phyloP scores from a whole-genome alignment of 805 yeast species.

The Tetrapisispora iriomotensis region DNA sequence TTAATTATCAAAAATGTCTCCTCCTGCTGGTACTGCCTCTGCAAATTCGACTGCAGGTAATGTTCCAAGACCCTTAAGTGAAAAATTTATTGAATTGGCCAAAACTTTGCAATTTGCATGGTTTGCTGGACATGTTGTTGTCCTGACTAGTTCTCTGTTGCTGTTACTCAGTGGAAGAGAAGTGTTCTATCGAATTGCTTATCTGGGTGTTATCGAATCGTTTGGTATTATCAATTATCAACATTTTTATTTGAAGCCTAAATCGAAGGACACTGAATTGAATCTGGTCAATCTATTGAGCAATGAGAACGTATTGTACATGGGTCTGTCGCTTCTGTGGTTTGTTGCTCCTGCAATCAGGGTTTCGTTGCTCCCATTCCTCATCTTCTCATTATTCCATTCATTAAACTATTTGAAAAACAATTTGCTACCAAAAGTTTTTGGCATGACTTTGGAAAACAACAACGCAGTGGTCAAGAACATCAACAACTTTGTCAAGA shows the following conservation, averaged over 20 bases:
- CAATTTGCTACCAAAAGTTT: slow-evolving; percentile 53
- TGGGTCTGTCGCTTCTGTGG: slow-evolving; percentile 47
- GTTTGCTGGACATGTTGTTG: slow-evolving; percentile 55
- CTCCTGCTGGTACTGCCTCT: background rate
- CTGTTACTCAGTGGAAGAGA: slow-evolving; percentile 25
- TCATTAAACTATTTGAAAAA: slow-evolving; percentile 60
- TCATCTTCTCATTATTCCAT: slow-evolving; percentile 74
- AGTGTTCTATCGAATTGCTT: slow-evolving; percentile 48
- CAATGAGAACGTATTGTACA: slow-evolving; percentile 70
- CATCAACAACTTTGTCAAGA: slow-evolving; percentile 38
- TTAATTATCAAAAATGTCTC: background rate
- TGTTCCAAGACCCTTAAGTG: too few relatives aligned
- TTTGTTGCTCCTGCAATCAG: slow-evolving; percentile 48
- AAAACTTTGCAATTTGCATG: slow-evolving; percentile 62
- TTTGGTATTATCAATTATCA: slow-evolving; percentile 71
- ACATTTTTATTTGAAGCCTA: slow-evolving; percentile 30
- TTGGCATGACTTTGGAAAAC: slow-evolving; percentile 15
- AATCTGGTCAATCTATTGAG: slow-evolving; percentile 25
- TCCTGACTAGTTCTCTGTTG: slow-evolving; percentile 32
- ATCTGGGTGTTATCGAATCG: slow-evolving; percentile 56
- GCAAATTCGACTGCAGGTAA: background rate
- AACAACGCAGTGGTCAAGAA: slow-evolving; percentile 25
- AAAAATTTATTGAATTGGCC: slow-evolving; percentile 10
- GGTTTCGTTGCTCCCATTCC: slow-evolving; percentile 62
- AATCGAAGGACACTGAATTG: slow-evolving; percentile 6